Conservation (phyloP, 1,284 basidiomycete genomes). For the Volvariella volvacea region DNA sequence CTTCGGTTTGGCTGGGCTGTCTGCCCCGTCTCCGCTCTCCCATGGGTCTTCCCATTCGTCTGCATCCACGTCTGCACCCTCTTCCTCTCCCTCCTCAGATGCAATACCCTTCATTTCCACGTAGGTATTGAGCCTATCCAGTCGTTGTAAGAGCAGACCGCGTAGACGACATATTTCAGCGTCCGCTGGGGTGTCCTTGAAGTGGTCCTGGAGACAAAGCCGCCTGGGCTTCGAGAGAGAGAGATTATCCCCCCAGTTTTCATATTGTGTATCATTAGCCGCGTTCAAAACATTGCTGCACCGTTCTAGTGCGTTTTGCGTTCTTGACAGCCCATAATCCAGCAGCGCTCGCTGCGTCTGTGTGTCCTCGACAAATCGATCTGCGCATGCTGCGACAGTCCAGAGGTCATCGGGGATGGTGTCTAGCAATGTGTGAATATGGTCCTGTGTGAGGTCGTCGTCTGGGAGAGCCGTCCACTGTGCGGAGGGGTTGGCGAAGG, state of each 20-base stretch:
- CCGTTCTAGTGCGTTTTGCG: slow-evolving; percentile 39
- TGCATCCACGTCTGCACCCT: slow-evolving; percentile 23
- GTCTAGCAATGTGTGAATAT: slow-evolving; percentile 42
- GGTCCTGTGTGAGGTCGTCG: slow-evolving; percentile 43
- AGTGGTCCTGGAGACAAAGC: slow-evolving; percentile 34
- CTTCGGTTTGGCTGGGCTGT: slow-evolving; percentile 15
- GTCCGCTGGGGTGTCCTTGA: slow-evolving; percentile 46
- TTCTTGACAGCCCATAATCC: slow-evolving; percentile 55
- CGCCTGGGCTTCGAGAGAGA: slow-evolving; percentile 10
- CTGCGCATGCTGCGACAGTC: slow-evolving; percentile 65
- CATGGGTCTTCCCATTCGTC: slow-evolving; percentile 80
- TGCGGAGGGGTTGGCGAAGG: slow-evolving; percentile 30
- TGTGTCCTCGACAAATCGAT: slow-evolving; percentile 57
- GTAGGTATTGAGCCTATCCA: slow-evolving; percentile 64
- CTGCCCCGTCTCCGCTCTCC: slow-evolving; percentile 40
- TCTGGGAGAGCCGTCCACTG: slow-evolving; percentile 54
- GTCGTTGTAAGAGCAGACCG: slow-evolving; percentile 49
- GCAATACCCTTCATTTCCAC: slow-evolving; percentile 46
- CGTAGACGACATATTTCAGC: slow-evolving; percentile 61
- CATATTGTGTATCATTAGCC: slow-evolving; percentile 15
- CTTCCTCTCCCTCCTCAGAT: slow-evolving; percentile 22
- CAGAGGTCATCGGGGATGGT: slow-evolving; percentile 60
- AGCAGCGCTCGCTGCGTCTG: slow-evolving; percentile 51
- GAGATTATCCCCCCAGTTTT: slow-evolving; percentile 30
- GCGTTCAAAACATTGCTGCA: slow-evolving; percentile 29